Evolutionary conservation across 176 grass and related monocot species (phyloP), one percentile per base, ranked within the genome.

Genomic region (Phoenix roebelenii): DNA sequence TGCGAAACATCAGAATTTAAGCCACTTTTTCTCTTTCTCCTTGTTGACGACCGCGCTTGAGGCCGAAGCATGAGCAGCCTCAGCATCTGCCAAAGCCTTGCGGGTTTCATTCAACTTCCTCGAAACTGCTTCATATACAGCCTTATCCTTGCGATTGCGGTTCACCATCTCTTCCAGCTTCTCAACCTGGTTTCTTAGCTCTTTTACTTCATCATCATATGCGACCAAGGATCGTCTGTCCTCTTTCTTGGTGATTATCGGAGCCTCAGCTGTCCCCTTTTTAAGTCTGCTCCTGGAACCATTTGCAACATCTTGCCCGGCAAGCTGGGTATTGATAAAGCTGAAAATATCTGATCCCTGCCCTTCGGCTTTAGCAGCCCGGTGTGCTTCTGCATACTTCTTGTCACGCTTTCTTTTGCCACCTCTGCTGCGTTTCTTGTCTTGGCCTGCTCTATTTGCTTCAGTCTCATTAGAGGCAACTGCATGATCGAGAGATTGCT

Each of bases 21-120:
- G 68, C 92, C 92, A 96, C 63, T 80, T 96, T 54, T 96, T 96
- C 78, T 90, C 86, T 72, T 82, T 90, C 52, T 96, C 92, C 65
- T 90, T 96, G 12, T 69, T 88, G 28, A 67, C 16, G 59, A 96
- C 78, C 0, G 80, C 86, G 28, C 25, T 88, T 4, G 67, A 82
- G 29, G 72, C 92, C 15, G 80, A 82, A 49, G 80, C 69, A 29
- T 83, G 86, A n/a, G 83, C 80, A 22, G 78, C 72, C 73, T 96
- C 87, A 7, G 84, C 86, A 57, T 82, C 65, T 17, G 57, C 65
- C 0, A 96, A 80, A 15, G 75, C 87, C 30, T 77, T 96, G 5
- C 69, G 64, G 1, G 77, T 86, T 51, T 96, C 77, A 7, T 77
- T 69, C 65, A 96, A 26, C 63, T 96, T 96, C 22, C 81, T 87